Evolutionary conservation across 208 protist species (phyloP).

Genomic region (Trypanosoma brucei): DNA sequence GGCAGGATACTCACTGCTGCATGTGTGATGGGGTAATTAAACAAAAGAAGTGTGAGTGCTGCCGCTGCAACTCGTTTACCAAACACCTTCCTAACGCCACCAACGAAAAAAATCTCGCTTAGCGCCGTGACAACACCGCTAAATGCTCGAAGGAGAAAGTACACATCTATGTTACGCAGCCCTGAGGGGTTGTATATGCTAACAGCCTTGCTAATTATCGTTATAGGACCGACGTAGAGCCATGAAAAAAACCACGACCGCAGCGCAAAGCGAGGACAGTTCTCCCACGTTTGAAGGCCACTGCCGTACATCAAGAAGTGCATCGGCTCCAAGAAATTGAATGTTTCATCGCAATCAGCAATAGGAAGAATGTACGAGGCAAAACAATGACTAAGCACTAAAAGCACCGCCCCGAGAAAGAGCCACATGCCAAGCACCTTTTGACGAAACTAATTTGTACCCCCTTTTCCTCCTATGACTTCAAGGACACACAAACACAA

Average conservation of each 20-base stretch:
- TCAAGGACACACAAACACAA: background rate
- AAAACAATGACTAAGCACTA: constrained; percentile 50
- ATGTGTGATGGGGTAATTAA: constrained; percentile 67
- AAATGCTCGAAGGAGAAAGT: constrained; percentile 62
- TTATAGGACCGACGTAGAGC: constrained; percentile 62
- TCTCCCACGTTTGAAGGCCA: constrained; percentile 96
- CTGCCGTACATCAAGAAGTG: constrained; percentile 91
- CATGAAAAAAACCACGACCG: constrained; percentile 89
- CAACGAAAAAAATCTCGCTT: constrained; percentile 53
- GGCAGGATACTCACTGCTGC: constrained; percentile 75
- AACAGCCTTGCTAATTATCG: constrained; percentile 12
- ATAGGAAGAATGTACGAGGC: constrained; percentile 67
- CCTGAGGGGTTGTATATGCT: constrained; percentile 4
- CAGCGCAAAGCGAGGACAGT: constrained; percentile 85
- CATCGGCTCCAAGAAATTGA: constrained; percentile 96
- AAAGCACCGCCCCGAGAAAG: constrained; percentile 14
- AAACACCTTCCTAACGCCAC: constrained; percentile 46
- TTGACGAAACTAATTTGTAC: background rate
- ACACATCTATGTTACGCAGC: constrained; percentile 45
- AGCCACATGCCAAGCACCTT: background rate
- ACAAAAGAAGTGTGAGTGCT: constrained; percentile 46
- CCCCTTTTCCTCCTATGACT: background rate
- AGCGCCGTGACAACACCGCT: constrained; percentile 40
- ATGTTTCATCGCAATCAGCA: constrained; percentile 94
- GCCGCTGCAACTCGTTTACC: constrained; percentile 37